These are phyloP conservation scores for Linanthus parryae DNA, from an alignment of 148 eudicot genomes.

Conservation along the genomic window DNA sequence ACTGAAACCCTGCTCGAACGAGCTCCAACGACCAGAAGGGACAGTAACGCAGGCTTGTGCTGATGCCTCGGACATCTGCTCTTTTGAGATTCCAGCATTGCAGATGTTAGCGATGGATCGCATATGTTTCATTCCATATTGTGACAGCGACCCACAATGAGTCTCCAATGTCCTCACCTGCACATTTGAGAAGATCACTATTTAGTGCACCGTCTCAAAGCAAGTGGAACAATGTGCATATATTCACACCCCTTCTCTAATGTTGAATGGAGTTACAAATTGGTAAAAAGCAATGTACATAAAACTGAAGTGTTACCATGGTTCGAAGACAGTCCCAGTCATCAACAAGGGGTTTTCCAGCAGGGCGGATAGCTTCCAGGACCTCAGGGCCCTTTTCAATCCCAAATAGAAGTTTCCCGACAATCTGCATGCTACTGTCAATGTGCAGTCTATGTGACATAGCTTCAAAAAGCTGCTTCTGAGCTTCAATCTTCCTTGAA, in stretches of 20 bases:
- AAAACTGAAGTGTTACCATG: slow-evolving; percentile 49
- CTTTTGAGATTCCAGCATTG: slow-evolving; percentile 55
- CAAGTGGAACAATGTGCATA: too few species aligned
- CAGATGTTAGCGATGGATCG: slow-evolving; percentile 80
- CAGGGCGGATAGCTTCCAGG: slow-evolving; percentile 45
- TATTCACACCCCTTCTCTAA: too few species aligned
- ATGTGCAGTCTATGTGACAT: slow-evolving; percentile 78
- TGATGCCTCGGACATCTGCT: slow-evolving; percentile 73
- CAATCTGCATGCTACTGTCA: slow-evolving; percentile 57
- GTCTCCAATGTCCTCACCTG: slow-evolving; percentile 85
- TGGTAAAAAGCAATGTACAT: too few species aligned
- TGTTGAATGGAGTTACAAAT: too few species aligned
- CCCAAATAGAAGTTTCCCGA: slow-evolving; percentile 85
- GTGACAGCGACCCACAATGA: slow-evolving; percentile 73
- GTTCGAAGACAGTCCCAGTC: slow-evolving; percentile 78
- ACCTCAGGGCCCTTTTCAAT: slow-evolving; percentile 52
- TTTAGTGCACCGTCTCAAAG: too few species aligned
- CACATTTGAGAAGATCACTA: too few species aligned
- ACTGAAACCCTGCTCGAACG: slow-evolving; percentile 62
- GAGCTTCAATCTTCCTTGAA: slow-evolving; percentile 59
- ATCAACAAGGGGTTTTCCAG: slow-evolving; percentile 78
- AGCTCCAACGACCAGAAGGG: slow-evolving; percentile 78
- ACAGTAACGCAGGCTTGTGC: slow-evolving; percentile 65
- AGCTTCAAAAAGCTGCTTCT: slow-evolving; percentile 64
- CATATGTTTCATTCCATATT: slow-evolving; percentile 96